Base-by-base conservation (phyloP, 139 green algal genomes). In the Diplosphaera chodatii region DNA sequence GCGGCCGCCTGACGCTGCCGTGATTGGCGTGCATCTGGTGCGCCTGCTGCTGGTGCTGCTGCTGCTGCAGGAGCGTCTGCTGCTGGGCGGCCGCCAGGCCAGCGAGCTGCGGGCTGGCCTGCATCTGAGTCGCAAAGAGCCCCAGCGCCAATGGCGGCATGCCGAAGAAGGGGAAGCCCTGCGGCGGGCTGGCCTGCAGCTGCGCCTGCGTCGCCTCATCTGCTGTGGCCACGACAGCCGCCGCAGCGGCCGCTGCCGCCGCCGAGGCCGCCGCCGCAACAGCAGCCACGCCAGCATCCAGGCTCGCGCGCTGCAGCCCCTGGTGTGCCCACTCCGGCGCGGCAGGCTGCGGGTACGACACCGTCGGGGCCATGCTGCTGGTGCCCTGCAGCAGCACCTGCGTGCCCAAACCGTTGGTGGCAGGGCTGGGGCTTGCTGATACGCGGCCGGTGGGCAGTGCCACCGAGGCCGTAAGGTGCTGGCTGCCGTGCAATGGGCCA, bases 91-190 rank as follows among this genome's bases (percentile, higher is more conserved):
- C 63, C 23, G 73, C 66, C 5, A 69, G 62, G 70, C 76, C 76
- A 28, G 67, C 67, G 27, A 75, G 69, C 32, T 75, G 55, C 3
- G 82, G 67, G 37, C 78, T 77, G 32, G 76, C 78, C 27, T 80
- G 78, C 27, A 82, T 83, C 69, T 21, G 69, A 71, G 37, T 77
- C 78, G 56, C 72, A 72, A 86, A 74, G 73, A 74, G 83, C 22
- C 74, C 78, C 25, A 93, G 77, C 68, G 86, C 75, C 22, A 78
- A 78, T 5, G 89, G 88, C 1, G 85, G 78, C 63, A 91, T 29
- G 20, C 88, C 86, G 72, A 89, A 94, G 75, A 92, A 94, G 32
- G 88, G 89, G 63, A 92, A 94, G 22, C 84, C 82, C 62, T 74
- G 68, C 4, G 87, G 88, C 15, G 88, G 87, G 34, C 76, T 74